These are phyloP conservation scores for Plasmodium vivax DNA, from an alignment of 169 alveolate species.

Conservation along the genomic window DNA sequence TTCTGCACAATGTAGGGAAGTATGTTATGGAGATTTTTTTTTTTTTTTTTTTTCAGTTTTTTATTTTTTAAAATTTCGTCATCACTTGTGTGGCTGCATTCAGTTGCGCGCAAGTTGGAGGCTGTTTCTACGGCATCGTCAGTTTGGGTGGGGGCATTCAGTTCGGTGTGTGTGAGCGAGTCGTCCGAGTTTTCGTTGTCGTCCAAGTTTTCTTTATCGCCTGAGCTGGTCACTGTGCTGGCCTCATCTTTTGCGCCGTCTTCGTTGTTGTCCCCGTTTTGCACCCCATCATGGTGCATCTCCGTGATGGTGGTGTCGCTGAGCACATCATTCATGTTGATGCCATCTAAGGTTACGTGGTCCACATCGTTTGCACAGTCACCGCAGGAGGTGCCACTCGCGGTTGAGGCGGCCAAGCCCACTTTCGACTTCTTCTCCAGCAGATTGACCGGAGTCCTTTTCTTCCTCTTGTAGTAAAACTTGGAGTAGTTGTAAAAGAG, in stretches of 20 bases:
- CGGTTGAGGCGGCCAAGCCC: neutral
- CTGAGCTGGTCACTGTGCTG: neutral
- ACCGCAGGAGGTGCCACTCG: neutral
- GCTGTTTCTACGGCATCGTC: neutral
- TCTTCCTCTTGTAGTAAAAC: slow-evolving; percentile 37
- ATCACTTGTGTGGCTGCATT: neutral
- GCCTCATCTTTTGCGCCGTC: neutral
- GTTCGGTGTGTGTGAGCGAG: neutral
- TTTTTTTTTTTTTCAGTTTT: slow-evolving; percentile 13
- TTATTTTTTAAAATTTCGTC: slow-evolving; percentile 19
- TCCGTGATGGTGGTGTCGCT: neutral
- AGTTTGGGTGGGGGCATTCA: neutral
- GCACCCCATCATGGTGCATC: neutral
- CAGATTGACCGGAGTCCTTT: slow-evolving; percentile 24
- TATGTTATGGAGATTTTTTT: slow-evolving; percentile 15
- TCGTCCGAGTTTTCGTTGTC: neutral
- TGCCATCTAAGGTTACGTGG: neutral
- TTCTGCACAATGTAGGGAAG: slow-evolving; percentile 41
- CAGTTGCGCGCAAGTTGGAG: neutral
- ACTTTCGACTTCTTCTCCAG: slow-evolving; percentile 33
- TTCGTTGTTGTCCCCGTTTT: neutral
- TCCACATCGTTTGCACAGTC: neutral
- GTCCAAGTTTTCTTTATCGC: neutral
- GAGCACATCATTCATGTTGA: neutral
- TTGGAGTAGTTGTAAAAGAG: slow-evolving; percentile 63